Percentiles rank a stretch among this genome's conserved stretches.
These are phyloP conservation scores for Pyronema omphalodes DNA, from an alignment of 495 filamentous ascomycete species.

Conservation along the genomic window DNA sequence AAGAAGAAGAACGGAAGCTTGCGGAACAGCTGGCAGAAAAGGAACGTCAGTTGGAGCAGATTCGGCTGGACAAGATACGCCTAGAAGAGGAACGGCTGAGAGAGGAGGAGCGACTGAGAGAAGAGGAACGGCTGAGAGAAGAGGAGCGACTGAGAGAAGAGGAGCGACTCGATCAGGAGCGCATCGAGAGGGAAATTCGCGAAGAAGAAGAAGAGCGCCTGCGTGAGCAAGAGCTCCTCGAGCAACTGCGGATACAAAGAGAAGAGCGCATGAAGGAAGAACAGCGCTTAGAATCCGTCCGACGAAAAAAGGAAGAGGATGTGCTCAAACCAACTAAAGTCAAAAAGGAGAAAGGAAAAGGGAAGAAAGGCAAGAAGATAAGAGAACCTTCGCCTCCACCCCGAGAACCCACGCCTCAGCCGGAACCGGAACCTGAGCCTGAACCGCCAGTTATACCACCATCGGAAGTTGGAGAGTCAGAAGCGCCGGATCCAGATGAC, in stretches of 20 bases:
- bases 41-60: conserved; percentile 1
- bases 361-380: not conserved
- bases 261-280: not conserved
- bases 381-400: not conserved
- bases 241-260: not conserved
- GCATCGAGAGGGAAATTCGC: not conserved
- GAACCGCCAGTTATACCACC: conserved; percentile 4
- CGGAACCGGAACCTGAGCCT: not conserved
- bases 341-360: not conserved
- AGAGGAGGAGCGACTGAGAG: not conserved
- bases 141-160: not conserved
- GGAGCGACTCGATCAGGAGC: not conserved
- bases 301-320: not conserved
- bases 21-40: not conserved
- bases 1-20: not conserved
- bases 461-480: conserved; percentile 1
- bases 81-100: not conserved
- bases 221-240: not conserved
- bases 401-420: not conserved
- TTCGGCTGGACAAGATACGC: not conserved
- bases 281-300: not conserved
- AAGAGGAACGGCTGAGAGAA: not conserved
- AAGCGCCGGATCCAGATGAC: conserved; percentile 5
- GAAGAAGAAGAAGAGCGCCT: not conserved
- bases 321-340: not conserved